A percentile compares a stretch with the other conserved stretches of the same genome.
These are phyloP conservation scores for Candida montana DNA, from an alignment of 805 yeast species.

Conservation along the genomic window DNA sequence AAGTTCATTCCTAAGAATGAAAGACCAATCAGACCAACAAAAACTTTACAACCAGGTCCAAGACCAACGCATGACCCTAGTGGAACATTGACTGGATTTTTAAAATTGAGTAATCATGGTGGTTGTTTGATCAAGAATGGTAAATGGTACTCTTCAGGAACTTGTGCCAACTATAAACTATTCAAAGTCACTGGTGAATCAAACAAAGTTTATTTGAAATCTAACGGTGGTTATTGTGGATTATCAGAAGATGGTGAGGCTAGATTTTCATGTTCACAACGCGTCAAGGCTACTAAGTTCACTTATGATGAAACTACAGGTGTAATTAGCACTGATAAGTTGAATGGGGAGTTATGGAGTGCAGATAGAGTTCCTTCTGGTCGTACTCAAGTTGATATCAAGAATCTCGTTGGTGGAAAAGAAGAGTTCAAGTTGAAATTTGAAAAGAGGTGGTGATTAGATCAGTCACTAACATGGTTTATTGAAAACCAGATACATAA, in stretches of 20 bases:
- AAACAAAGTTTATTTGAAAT: constrained; percentile 47
- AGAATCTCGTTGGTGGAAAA: constrained; percentile 5
- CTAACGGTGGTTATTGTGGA: constrained; percentile 75
- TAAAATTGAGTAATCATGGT: constrained; percentile 43
- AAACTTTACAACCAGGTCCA: constrained; percentile 23
- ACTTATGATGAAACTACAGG: constrained; percentile 6
- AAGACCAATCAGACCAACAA: constrained; percentile 18
- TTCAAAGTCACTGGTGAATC: constrained; percentile 5
- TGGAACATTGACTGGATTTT: constrained; percentile 35
- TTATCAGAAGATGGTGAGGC: constrained; percentile 25
- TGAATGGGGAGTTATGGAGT: constrained; percentile 6
- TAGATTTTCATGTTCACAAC: constrained; percentile 3
- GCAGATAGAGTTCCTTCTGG: constrained; percentile 11
- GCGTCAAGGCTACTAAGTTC: constrained; percentile 2
- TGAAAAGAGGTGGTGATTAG: constrained; percentile 4
- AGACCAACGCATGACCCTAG: constrained; percentile 21
- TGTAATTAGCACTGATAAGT: not conserved
- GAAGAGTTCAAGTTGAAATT: constrained; percentile 8
- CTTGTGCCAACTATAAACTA: constrained; percentile 75
- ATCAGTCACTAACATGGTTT: too few species aligned
- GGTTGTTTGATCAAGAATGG: constrained; percentile 89
- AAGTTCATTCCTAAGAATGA: constrained; percentile 45
- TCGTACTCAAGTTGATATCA: constrained; percentile 7
- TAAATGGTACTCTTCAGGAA: constrained; percentile 71
- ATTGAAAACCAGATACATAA: not conserved